phyloP scores from a whole-genome alignment of 2,329 filamentous ascomycete species.

The Exutisphaerella laricina region DNA sequence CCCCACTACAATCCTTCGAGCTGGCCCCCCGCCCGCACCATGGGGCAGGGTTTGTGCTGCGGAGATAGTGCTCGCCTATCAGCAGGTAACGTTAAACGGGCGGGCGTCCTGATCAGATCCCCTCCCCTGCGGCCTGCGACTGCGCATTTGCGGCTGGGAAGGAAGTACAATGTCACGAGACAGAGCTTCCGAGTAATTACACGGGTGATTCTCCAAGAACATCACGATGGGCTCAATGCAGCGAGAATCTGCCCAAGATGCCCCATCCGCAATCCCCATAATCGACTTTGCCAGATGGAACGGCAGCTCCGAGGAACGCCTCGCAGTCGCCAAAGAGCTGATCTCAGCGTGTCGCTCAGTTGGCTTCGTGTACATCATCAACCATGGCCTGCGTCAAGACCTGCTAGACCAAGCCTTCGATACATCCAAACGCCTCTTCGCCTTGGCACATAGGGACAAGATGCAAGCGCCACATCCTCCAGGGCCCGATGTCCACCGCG shows the following conservation, averaged over 20 bases:
- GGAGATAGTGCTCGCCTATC: not conserved
- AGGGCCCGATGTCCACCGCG: slow-evolving; percentile 36
- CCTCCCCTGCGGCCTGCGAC: no score
- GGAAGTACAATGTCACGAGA: no score
- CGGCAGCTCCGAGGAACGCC: slow-evolving; percentile 1
- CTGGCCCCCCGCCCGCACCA: no score
- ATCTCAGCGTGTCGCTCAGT: slow-evolving; percentile 36
- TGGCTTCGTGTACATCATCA: slow-evolving; percentile 41
- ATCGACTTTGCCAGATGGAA: slow-evolving; percentile 22
- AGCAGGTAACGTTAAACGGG: not conserved
- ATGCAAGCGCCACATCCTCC: slow-evolving; percentile 38
- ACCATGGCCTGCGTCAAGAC: slow-evolving; percentile 34
- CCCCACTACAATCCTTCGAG: not conserved
- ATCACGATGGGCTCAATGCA: slow-evolving; percentile 12
- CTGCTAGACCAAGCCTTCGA: slow-evolving; percentile 27
- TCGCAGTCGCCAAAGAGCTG: slow-evolving; percentile 30
- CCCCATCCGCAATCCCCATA: slow-evolving; percentile 16
- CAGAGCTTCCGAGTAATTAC: no score
- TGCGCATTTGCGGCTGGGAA: no score
- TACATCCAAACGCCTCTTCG: slow-evolving; percentile 36
- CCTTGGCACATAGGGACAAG: slow-evolving; percentile 33
- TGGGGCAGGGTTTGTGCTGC: not conserved
- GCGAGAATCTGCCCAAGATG: not conserved
- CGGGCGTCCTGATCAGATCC: no score
- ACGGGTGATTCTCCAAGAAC: no score